Base-by-base conservation (phyloP, 768 basidiomycete species). In the Leucocoprinus birnbaumii region DNA sequence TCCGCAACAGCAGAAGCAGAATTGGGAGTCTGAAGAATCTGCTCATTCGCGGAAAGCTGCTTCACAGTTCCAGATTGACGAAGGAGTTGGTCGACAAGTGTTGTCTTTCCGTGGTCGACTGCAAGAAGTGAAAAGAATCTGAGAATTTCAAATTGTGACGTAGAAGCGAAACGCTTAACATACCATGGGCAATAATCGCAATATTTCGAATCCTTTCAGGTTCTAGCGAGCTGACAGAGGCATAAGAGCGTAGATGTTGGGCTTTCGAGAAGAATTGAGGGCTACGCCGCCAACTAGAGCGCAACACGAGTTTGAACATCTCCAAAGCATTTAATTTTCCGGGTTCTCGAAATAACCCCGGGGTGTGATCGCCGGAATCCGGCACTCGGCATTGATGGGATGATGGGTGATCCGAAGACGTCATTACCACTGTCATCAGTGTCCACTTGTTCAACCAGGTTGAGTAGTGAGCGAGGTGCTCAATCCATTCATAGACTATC, bases 21-120 rank as follows among this genome's bases (percentile, higher is more conserved):
- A 6, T 53, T 56, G 3, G 74, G 71, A 5, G 68, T 69, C 42
- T 69, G 68, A 27, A 68, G 62, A 18, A 69, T 65, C 51, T 73
- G 69, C 61, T 73, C 73, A 8, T 65, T 63, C 6, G 64, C 63
- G 10, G 73, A 70, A 8, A 72, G 69, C 53, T 69, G 73, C 55
- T 73, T 74, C 21, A 80, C 62, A 0, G 76, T 79, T 0, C 78
- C 78, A 2, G 77, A 79, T 63, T 79, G 77, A 10, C 77, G 76
- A 3, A 80, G 62, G 8, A 80, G 71, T 56, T 79, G 78, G 69
- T 80, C 78, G 3, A 80, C 77, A 22, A 80, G 71, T 0, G 78
- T 79, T 0, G 78, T 80, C 68, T 80, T 80, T 11, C 78, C 78
- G 66, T 80, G 78, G 59, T 80, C 78, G 62, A 80, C 78, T 80